Evolutionary conservation across 331 rosid species (phyloP), one percentile per base, ranked within the genome.

Genomic region (Acacia concinna): DNA sequence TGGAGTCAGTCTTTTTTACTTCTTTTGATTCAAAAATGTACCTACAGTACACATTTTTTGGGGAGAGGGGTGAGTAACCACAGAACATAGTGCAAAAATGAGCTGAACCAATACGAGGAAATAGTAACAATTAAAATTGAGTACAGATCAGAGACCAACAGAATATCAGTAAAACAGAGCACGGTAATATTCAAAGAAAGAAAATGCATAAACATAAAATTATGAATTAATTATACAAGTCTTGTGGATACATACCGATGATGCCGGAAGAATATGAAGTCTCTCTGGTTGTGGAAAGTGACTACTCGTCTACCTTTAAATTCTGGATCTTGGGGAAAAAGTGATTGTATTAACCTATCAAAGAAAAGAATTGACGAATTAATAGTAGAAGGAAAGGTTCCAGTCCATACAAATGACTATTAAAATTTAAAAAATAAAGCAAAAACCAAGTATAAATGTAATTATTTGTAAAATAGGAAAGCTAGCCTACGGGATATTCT

Each of bases 281-380:
- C 99, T 74, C 96, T 87, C 85, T 93, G 99, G 83, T 96, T 96
- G 88, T 93, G 99, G 75, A 96, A 93, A 32, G 99, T 96, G 15
- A 86, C 98, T 44, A 96, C 98, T 82, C 93, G 86, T 13, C 98
- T 91, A 34, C 98, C 97, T 80, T 83, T 91, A 68, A 93, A 91
- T 43, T 96, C 87, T 52, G 98, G 99, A 38, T 82, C 90, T 93
- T 96, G 99, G 0, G 96, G 96, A 82, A 96, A 96, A 78, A 96
- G 83, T 64, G 99, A 85, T 63, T 89, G 99, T 73, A 93, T 84
- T 78, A 91, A 79, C 85, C 99, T 96, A 81, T 79, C 38, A 70
- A 15, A 69, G 76, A 44, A 43, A 27, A 38, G 17, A 78, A 74
- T 21, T 8, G 60, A 41, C 6, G 8, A 51, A 83, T 49, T 46